These are phyloP conservation scores for Conoideocrella luteorostrata DNA, from an alignment of 2,329 filamentous ascomycete species.

Conservation along the genomic window DNA sequence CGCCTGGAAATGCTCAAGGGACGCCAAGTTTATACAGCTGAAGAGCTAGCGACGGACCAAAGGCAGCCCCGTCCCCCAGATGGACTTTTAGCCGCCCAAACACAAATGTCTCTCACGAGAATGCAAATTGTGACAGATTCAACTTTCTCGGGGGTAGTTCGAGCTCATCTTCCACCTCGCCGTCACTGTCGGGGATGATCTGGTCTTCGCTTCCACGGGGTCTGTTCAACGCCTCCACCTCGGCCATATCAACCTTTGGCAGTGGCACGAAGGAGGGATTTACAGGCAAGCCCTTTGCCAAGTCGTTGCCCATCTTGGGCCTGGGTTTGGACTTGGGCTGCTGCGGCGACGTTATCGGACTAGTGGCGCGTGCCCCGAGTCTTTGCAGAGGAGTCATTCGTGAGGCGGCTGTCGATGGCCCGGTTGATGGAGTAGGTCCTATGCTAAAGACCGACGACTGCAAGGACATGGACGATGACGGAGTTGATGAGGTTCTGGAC, in stretches of 20 bases:
- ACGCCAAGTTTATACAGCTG: background rate
- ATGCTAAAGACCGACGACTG: conserved; percentile 30
- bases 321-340: conserved; percentile 21
- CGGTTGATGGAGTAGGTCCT: conserved; percentile 33
- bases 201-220: conserved; percentile 50
- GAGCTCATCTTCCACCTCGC: conserved; percentile 35
- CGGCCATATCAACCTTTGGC: conserved; percentile 46
- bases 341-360: conserved; percentile 20
- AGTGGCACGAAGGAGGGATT: conserved; percentile 51
- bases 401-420: conserved; percentile 36
- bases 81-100: too few species aligned
- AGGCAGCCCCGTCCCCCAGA: too few species aligned
- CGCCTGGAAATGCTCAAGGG: conserved; percentile 7
- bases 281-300: conserved; percentile 32
- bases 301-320: conserved; percentile 17
- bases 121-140: conserved; percentile 45
- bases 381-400: conserved; percentile 48
- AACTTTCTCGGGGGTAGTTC: conserved; percentile 28
- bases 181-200: conserved; percentile 47
- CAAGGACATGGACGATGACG: conserved; percentile 27
- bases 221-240: conserved; percentile 45
- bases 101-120: conserved; percentile 16
- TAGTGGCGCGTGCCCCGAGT: conserved; percentile 40
- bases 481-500: conserved; percentile 23
- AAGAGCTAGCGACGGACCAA: background rate